A percentile compares a stretch with the other conserved stretches of the same genome.
Conservation (phyloP, 179 eudicot species). For the Heliamphora ciliata region DNA sequence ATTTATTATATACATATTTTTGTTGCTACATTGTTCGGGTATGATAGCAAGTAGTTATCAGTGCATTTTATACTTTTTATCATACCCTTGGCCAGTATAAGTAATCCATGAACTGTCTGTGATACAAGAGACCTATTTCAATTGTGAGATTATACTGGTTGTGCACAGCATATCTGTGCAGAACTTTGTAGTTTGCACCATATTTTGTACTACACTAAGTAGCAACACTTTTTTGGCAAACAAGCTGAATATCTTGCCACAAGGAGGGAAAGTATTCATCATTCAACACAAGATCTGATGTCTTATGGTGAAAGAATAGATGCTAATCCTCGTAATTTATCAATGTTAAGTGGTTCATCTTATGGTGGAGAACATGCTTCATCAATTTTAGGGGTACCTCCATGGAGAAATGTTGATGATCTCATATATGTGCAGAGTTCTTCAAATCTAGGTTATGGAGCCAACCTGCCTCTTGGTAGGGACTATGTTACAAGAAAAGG, state of each 20-base stretch:
- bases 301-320: conserved; percentile 73
- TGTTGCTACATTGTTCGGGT: no score
- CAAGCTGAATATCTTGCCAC: conserved; percentile 89
- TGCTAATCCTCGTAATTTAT: conserved; percentile 53
- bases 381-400: conserved; percentile 89
- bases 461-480: conserved; percentile 96
- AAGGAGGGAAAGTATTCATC: conserved; percentile 57
- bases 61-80: no score
- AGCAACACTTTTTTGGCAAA: conserved; percentile 86
- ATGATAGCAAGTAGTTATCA: no score
- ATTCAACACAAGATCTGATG: conserved; percentile 57
- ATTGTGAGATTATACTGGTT: not conserved
- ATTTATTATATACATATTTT: no score
- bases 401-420: conserved; percentile 64
- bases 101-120: conserved; percentile 2
- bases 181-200: conserved; percentile 20
- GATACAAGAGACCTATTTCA: conserved; percentile 10
- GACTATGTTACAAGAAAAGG: conserved; percentile 86
- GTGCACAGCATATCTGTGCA: conserved; percentile 16
- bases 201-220: conserved; percentile 51
- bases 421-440: conserved; percentile 54
- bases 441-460: conserved; percentile 90
- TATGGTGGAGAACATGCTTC: conserved; percentile 64
- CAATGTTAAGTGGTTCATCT: conserved; percentile 49
- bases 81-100: not conserved